phyloP scores from a whole-genome alignment of 305 asterid genomes.

The Rubia peregrina region DNA sequence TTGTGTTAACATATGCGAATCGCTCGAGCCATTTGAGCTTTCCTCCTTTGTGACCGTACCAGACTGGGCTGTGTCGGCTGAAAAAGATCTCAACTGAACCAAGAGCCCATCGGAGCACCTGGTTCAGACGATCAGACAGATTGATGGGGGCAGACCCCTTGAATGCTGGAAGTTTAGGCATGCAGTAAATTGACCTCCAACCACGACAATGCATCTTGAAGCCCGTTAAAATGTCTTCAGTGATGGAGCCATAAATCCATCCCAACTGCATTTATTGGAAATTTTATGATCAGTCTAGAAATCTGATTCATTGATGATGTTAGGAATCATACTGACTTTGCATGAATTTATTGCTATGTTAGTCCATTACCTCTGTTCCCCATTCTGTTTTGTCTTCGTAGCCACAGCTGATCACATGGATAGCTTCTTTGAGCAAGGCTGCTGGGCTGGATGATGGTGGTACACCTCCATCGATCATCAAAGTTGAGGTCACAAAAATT shows the following conservation, averaged over 20 bases:
- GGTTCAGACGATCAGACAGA: conserved; percentile 94
- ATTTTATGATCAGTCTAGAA: conserved; percentile 13
- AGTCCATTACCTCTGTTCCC: conserved; percentile 66
- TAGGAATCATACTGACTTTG: neutral
- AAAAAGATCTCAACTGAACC: conserved; percentile 95
- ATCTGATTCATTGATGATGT: neutral
- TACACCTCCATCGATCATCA: conserved; percentile 95
- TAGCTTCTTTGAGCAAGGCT: conserved; percentile 86
- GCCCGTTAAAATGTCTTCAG: conserved; percentile 92
- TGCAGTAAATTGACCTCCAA: conserved; percentile 90
- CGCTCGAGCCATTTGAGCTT: conserved; percentile 90
- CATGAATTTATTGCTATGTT: neutral
- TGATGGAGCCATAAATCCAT: conserved; percentile 94
- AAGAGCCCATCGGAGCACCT: conserved; percentile 91
- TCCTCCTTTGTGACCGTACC: conserved; percentile 80
- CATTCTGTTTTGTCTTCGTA: conserved; percentile 95
- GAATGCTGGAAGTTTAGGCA: conserved; percentile 82
- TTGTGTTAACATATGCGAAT: conserved; percentile 71
- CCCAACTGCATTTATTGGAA: conserved; percentile 59
- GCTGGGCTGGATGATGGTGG: conserved; percentile 99
- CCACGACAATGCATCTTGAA: conserved; percentile 99
- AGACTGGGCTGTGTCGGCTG: conserved; percentile 81
- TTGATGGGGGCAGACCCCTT: conserved; percentile 96
- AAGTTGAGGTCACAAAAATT: conserved; percentile 78
- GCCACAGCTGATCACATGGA: conserved; percentile 95